A percentile compares a stretch with the other conserved stretches of the same genome.
Conservation (phyloP, 352 stramenopile genomes). For the Globisporangium paroecandrum region DNA sequence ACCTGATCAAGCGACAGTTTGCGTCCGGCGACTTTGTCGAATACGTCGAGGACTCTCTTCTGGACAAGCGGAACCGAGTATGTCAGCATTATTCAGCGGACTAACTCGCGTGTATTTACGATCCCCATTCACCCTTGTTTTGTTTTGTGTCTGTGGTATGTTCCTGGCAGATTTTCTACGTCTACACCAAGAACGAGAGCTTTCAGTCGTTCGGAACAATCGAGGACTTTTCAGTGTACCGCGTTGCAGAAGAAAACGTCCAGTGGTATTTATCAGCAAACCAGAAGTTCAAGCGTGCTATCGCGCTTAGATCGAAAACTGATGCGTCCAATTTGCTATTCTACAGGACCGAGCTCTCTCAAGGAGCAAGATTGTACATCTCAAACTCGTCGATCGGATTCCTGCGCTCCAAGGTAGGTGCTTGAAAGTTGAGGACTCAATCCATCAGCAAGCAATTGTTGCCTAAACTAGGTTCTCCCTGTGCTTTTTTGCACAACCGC, state of each 20-base stretch:
- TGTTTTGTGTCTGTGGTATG: neutral
- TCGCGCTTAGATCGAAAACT: too few relatives aligned
- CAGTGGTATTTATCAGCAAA: conserved; percentile 35
- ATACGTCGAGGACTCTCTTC: conserved; percentile 71
- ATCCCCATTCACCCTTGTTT: neutral
- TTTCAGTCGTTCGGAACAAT: conserved; percentile 67
- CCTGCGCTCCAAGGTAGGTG: conserved; percentile 59
- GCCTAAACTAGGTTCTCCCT: neutral
- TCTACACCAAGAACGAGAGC: conserved; percentile 72
- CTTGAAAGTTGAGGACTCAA: neutral
- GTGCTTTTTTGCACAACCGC: neutral
- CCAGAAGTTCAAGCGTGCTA: neutral
- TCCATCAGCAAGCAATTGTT: neutral
- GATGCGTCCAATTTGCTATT: neutral
- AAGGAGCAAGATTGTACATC: conserved; percentile 67
- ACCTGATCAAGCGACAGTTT: conserved; percentile 73
- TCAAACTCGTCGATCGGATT: conserved; percentile 70
- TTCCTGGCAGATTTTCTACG: conserved; percentile 57
- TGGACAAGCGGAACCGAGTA: conserved; percentile 73
- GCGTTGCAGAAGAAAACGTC: conserved; percentile 27
- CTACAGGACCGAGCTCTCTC: conserved; percentile 60
- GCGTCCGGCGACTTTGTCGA: conserved; percentile 66
- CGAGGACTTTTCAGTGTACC: conserved; percentile 71
- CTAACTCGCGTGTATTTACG: too few relatives aligned
- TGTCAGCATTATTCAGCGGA: conserved; percentile 4